Evolutionary conservation across 208 protist genomes (phyloP).

Genomic region (Zelonia costaricensis): DNA sequence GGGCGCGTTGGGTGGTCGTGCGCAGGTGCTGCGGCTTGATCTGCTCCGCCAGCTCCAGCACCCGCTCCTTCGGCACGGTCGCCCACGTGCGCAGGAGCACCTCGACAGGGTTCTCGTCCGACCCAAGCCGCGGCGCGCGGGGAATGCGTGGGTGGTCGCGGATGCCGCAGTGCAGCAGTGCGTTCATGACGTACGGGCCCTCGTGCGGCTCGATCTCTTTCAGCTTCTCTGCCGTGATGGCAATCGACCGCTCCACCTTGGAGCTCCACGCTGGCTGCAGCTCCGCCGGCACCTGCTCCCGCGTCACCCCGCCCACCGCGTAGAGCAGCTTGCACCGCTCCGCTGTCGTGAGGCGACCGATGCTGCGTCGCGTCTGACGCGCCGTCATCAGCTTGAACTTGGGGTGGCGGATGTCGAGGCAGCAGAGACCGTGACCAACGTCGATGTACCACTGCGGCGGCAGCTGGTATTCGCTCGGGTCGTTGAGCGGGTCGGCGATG

Average conservation of each 20-base stretch:
- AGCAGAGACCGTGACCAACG: conserved; percentile 71
- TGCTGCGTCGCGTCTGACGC: conserved; percentile 54
- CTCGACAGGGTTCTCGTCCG: conserved; percentile 75
- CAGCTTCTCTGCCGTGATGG: conserved; percentile 56
- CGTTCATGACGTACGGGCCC: conserved; percentile 79
- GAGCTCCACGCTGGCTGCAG: conserved; percentile 56
- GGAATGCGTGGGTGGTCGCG: conserved; percentile 77
- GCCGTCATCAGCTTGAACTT: conserved; percentile 86
- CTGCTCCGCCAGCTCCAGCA: conserved; percentile 79
- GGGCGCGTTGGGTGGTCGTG: conserved; percentile 12
- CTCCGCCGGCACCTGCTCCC: conserved; percentile 39
- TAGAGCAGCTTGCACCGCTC: conserved; percentile 85
- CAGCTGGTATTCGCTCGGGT: conserved; percentile 38
- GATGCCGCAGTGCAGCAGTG: conserved; percentile 69
- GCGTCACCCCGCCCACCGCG: conserved; percentile 49
- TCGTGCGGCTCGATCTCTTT: conserved; percentile 63
- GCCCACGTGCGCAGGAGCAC: conserved; percentile 76
- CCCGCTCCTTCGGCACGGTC: conserved; percentile 62
- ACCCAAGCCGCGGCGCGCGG: conserved; percentile 20
- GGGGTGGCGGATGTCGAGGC: conserved; percentile 62
- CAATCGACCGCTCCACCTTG: conserved; percentile 57
- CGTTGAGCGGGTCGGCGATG: conserved; percentile 27
- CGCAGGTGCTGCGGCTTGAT: conserved; percentile 69
- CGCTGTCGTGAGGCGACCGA: conserved; percentile 46
- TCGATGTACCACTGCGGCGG: conserved; percentile 79